A percentile compares a stretch with the other conserved stretches of the same genome.
Evolutionary conservation across 2,329 filamentous ascomycete genomes (phyloP).

Genomic region (Phialemoniopsis sp.): DNA sequence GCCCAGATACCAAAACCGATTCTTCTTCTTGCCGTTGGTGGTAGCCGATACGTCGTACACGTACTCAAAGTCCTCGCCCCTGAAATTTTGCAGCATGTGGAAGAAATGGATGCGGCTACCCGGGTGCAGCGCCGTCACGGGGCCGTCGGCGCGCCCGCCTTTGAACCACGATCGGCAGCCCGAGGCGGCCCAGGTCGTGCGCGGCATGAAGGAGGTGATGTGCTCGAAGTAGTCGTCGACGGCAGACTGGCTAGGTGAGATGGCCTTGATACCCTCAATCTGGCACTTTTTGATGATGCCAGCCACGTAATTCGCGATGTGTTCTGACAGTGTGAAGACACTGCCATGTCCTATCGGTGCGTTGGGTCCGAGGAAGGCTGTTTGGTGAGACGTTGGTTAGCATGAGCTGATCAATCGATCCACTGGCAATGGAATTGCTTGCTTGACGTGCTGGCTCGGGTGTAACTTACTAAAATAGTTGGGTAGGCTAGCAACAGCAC

Average conservation of each 20-base stretch:
- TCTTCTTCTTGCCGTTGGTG: conserved; percentile 19
- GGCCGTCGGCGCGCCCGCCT: conserved; percentile 32
- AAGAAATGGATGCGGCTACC: conserved; percentile 48
- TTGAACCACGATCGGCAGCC: conserved; percentile 50
- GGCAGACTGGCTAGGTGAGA: conserved; percentile 38
- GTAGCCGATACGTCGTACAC: conserved; percentile 25
- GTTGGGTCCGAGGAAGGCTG: conserved; percentile 48
- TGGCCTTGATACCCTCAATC: conserved; percentile 41
- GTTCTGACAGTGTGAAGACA: conserved; percentile 45
- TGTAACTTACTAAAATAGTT: conserved; percentile 48
- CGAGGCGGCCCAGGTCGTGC: conserved; percentile 41
- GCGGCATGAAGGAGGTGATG: conserved; percentile 45
- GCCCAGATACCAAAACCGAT: conserved; percentile 47
- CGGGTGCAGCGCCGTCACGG: conserved; percentile 45
- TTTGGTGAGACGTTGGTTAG: conserved; percentile 2
- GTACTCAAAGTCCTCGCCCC: conserved; percentile 51
- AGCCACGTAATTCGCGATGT: conserved; percentile 48
- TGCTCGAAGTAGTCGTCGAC: conserved; percentile 48
- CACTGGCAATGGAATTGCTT: no score
- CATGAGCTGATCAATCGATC: no score
- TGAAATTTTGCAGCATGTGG: conserved; percentile 44
- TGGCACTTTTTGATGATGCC: conserved; percentile 44
- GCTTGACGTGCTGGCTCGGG: no score
- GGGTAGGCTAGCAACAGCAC: conserved; percentile 44
- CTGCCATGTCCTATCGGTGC: conserved; percentile 46